Conservation (phyloP, 129 eudicot species). For the Logfia minima region DNA sequence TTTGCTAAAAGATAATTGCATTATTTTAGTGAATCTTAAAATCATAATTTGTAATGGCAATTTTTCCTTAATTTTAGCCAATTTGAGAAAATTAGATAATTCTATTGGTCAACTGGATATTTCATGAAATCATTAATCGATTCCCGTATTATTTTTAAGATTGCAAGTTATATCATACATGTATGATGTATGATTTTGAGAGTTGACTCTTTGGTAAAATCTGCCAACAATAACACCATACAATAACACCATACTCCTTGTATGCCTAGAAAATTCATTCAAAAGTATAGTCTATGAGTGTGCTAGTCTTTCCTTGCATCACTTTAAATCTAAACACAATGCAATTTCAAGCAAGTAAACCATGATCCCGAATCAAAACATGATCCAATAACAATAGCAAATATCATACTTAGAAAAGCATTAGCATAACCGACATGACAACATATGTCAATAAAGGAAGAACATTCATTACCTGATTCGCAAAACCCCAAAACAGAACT, state of each 20-base stretch:
- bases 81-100: too few relatives aligned
- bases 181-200: not conserved
- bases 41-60: too few relatives aligned
- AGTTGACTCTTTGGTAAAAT: not conserved
- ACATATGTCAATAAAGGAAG: constrained; percentile 16
- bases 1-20: too few relatives aligned
- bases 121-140: too few relatives aligned
- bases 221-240: not conserved
- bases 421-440: not conserved
- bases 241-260: not conserved
- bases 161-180: not conserved
- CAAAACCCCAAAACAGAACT: constrained; percentile 97
- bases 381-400: not conserved
- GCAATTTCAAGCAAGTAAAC: not conserved
- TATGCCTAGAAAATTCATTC: not conserved
- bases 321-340: not conserved
- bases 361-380: not conserved
- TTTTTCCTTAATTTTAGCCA: too few relatives aligned
- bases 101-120: too few relatives aligned
- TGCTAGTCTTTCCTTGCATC: too few relatives aligned
- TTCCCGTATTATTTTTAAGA: not conserved
- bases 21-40: too few relatives aligned
- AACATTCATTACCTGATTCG: constrained; percentile 76
- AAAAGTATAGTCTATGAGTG: not conserved
- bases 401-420: not conserved